phyloP scores from a whole-genome alignment of 768 basidiomycete species.

The Boletus fagicola region DNA sequence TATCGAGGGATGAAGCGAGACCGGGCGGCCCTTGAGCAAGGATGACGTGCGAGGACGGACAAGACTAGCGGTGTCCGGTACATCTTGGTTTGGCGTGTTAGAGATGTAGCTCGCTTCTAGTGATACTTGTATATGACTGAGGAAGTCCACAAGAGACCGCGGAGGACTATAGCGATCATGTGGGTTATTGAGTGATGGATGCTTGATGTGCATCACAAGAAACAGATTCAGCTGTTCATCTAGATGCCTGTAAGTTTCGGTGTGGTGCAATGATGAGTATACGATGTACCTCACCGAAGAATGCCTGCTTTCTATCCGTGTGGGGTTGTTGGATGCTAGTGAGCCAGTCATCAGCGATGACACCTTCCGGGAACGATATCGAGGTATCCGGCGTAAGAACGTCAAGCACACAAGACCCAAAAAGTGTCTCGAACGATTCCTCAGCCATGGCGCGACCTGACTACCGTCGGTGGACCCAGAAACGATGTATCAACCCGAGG shows the following conservation, averaged over 20 bases:
- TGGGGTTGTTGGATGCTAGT: slow-evolving; percentile 39
- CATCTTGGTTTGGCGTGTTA: slow-evolving; percentile 37
- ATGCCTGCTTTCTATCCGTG: slow-evolving; percentile 61
- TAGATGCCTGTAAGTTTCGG: slow-evolving; percentile 29
- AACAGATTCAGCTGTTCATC: slow-evolving; percentile 57
- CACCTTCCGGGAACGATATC: slow-evolving; percentile 53
- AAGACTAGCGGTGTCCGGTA: slow-evolving; percentile 38
- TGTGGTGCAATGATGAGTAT: slow-evolving; percentile 6
- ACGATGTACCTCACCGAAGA: slow-evolving; percentile 59
- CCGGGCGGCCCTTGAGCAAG: slow-evolving; percentile 35
- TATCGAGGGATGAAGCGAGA: slow-evolving; percentile 56
- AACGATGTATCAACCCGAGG: neutral
- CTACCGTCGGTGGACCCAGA: neutral
- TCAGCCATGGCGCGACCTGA: slow-evolving; percentile 19
- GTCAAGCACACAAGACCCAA: slow-evolving; percentile 56
- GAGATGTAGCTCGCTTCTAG: slow-evolving; percentile 82
- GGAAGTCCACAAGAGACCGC: slow-evolving; percentile 49
- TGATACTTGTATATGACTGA: slow-evolving; percentile 71
- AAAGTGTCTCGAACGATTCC: slow-evolving; percentile 61
- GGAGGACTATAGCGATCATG: slow-evolving; percentile 31
- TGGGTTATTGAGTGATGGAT: slow-evolving; percentile 34
- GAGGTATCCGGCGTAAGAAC: slow-evolving; percentile 67
- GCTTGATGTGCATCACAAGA: slow-evolving; percentile 38
- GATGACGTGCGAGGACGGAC: slow-evolving; percentile 58
- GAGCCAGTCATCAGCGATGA: slow-evolving; percentile 56